Evolutionary conservation across 345 rosid species (phyloP).

Genomic region (Combretum micranthum): DNA sequence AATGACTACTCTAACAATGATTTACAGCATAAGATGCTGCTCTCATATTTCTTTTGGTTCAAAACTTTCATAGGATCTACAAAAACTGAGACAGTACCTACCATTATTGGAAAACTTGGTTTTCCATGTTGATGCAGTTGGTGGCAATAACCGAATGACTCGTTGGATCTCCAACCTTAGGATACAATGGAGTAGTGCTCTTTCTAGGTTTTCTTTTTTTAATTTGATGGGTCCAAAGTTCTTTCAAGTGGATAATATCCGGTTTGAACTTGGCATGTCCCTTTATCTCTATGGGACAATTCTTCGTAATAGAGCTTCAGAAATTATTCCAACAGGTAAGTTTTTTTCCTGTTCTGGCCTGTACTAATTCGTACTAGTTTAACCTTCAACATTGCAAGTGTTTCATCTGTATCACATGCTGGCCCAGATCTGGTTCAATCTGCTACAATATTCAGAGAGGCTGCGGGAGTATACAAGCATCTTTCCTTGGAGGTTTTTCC

Average conservation of each 20-base stretch:
- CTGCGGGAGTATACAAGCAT: conserved; percentile 65
- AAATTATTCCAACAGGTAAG: conserved; percentile 47
- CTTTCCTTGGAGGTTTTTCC: conserved; percentile 52
- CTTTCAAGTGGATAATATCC: conserved; percentile 46
- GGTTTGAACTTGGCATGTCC: conserved; percentile 60
- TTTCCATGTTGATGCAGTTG: conserved; percentile 31
- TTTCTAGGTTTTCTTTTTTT: conserved; percentile 41
- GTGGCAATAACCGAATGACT: conserved; percentile 23
- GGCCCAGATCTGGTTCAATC: conserved; percentile 48
- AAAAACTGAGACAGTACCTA: conserved; percentile 52
- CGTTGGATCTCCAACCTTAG: conserved; percentile 41
- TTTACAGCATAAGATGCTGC: background rate
- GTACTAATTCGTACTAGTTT: background rate
- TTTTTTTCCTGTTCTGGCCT: background rate
- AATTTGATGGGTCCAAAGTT: conserved; percentile 50
- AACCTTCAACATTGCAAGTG: conserved; percentile 1
- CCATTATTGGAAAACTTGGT: conserved; percentile 59
- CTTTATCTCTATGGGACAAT: conserved; percentile 50
- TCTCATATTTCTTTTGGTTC: background rate
- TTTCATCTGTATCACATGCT: conserved; percentile 4
- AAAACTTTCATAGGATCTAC: conserved; percentile 45
- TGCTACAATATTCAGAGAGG: conserved; percentile 60
- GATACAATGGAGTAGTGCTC: conserved; percentile 66
- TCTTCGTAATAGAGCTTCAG: conserved; percentile 67
- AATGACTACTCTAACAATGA: conserved; percentile 1